Base-by-base conservation (phyloP, 83 land plant species). In the Picea abies region DNA sequence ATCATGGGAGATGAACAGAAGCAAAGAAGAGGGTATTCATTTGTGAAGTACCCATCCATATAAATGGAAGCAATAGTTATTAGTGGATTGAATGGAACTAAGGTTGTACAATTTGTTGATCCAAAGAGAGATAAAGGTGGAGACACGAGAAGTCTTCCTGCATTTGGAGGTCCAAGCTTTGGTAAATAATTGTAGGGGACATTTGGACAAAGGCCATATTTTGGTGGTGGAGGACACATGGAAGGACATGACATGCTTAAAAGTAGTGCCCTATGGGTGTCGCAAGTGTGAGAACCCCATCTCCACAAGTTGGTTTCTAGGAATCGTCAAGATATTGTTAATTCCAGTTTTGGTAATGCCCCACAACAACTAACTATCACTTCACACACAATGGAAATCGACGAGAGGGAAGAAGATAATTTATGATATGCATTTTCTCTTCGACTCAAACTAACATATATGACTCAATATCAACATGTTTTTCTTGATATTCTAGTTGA, bases 11-110 rank as follows among this genome's bases (percentile, higher is more conserved):
- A 98, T 91, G 94, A 93, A 29, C 63, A 84, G 83, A 93, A 90
- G 81, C 91, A 93, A 67, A 96, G 96, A 77, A 91, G 98, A 97
- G 99, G 99, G 73, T 98, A 95, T 92, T 97, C 96, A 52, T 96
- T 96, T 90, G 96, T 96, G 1, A 96, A 90, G 79, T 98, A 87
- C 65, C 85, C 94, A 15, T 73, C 84, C 7, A 90, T 92, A 79
- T 97, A 96, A 17, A 91, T 89, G 93, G 97, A 98, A 63, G 70
- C 76, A 37, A 94, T 93, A 79, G 97, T 98, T 19, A 94, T 96
- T 23, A 84, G 88, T 87, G 93, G 92, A 35, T 97, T 97, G 84
- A 94, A 96, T 82, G 96, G 91, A 79, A 95, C 99, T 52, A 83
- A 95, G 80, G 90, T 82, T 81, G 99, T 97, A 60, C 89, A 95